phyloP scores from a whole-genome alignment of 495 filamentous ascomycete species.

The Oidiodendron maius region DNA sequence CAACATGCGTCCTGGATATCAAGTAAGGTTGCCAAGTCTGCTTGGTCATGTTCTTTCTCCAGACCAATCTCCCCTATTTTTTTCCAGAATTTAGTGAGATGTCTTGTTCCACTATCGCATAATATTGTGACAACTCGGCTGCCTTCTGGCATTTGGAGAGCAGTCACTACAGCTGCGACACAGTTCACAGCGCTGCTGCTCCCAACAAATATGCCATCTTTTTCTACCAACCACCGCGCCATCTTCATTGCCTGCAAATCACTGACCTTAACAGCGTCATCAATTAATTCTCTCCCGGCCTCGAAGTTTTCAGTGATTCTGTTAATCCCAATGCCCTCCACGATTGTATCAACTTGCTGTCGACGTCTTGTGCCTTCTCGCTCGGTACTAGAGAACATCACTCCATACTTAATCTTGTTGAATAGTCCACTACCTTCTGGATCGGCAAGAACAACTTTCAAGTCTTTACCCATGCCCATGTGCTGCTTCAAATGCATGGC shows the following conservation, averaged over 20 bases:
- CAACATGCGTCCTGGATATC: slow-evolving; percentile 7
- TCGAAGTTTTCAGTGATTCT: slow-evolving; percentile 88
- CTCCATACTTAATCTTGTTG: slow-evolving; percentile 84
- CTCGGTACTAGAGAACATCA: slow-evolving; percentile 90
- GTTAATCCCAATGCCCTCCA: slow-evolving; percentile 95
- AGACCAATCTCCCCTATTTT: slow-evolving; percentile 66
- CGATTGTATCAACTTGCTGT: slow-evolving; percentile 89
- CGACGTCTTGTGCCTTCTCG: slow-evolving; percentile 82
- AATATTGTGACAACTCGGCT: slow-evolving; percentile 84
- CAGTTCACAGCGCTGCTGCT: slow-evolving; percentile 96
- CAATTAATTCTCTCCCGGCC: slow-evolving; percentile 72
- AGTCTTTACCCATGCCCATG: slow-evolving; percentile 27
- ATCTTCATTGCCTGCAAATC: slow-evolving; percentile 88
- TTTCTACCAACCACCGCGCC: slow-evolving; percentile 92
- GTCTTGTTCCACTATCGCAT: slow-evolving; percentile 85
- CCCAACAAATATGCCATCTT: slow-evolving; percentile 90
- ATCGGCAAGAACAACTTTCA: slow-evolving; percentile 82
- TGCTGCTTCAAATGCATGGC: slow-evolving; percentile 72
- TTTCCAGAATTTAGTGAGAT: slow-evolving; percentile 94
- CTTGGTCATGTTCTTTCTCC: slow-evolving; percentile 35
- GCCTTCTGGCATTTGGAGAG: slow-evolving; percentile 56
- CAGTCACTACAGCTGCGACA: slow-evolving; percentile 79
- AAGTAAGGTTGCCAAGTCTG: slow-evolving; percentile 23
- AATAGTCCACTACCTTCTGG: slow-evolving; percentile 91
- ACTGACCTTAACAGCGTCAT: slow-evolving; percentile 86